These are phyloP conservation scores for Blechomonas ayalai DNA, from an alignment of 208 protist species.

Conservation along the genomic window DNA sequence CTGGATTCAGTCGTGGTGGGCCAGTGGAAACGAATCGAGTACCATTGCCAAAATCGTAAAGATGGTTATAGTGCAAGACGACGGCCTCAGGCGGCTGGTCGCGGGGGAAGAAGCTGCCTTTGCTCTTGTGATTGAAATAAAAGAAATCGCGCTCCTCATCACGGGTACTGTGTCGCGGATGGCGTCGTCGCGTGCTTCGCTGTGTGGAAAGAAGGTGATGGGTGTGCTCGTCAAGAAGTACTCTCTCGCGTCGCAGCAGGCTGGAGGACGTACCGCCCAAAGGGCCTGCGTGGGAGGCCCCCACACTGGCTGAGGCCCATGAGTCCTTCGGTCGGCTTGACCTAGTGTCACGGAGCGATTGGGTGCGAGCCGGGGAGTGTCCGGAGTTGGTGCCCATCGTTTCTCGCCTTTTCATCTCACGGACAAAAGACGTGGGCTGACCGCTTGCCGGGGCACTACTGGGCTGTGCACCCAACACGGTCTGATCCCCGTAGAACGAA, in stretches of 20 bases:
- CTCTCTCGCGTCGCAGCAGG: constrained; percentile 35
- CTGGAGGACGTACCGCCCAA: constrained; percentile 12
- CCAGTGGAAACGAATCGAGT: constrained; percentile 45
- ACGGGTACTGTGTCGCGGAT: constrained; percentile 18
- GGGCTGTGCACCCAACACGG: constrained; percentile 29
- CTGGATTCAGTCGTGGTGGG: constrained; percentile 19
- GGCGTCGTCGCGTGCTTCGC: constrained; percentile 33
- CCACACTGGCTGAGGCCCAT: too few relatives aligned
- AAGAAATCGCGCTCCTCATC: constrained; percentile 38
- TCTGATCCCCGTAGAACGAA: constrained; percentile 32
- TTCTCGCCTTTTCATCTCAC: too few relatives aligned
- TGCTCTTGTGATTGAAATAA: constrained; percentile 86
- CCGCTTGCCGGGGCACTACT: too few relatives aligned
- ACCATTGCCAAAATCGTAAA: constrained; percentile 76
- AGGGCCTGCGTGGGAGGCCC: constrained; percentile 7
- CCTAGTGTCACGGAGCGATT: too few relatives aligned
- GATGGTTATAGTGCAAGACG: constrained; percentile 77
- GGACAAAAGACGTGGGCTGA: too few relatives aligned
- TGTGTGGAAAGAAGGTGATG: constrained; percentile 33
- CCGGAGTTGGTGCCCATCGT: too few relatives aligned
- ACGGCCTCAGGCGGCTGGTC: constrained; percentile 30
- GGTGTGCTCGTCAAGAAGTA: constrained; percentile 36
- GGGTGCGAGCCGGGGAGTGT: too few relatives aligned
- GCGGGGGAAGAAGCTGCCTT: constrained; percentile 74
- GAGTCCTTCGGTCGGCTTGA: too few relatives aligned